Conservation (phyloP, 805 yeast genomes). For the Nakazawaea ishiwadae region DNA sequence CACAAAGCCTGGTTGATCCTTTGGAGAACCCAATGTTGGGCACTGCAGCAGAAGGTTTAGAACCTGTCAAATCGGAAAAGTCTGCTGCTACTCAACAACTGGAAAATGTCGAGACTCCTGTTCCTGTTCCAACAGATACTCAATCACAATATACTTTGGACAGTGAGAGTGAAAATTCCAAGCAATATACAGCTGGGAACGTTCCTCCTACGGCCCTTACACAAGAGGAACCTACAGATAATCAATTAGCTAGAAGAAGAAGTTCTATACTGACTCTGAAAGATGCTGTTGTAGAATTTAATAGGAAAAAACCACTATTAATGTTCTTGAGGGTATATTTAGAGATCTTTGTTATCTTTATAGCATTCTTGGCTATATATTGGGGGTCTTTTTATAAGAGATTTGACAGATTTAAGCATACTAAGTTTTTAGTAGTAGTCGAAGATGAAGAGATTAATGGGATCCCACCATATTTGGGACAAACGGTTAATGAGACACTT, state of each 20-base stretch:
- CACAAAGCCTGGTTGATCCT: conserved; percentile 4
- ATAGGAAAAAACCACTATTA: conserved; percentile 6
- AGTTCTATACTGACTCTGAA: neutral
- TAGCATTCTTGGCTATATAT: conserved; percentile 32
- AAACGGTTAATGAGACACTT: conserved; percentile 21
- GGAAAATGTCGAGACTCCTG: neutral
- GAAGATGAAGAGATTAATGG: conserved; percentile 27
- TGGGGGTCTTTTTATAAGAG: conserved; percentile 45
- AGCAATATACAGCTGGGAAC: neutral
- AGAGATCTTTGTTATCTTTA: conserved; percentile 17
- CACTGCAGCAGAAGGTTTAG: too few relatives aligned
- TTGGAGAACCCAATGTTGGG: too few relatives aligned
- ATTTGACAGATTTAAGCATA: conserved; percentile 22
- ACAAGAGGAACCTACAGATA: neutral
- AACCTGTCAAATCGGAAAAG: neutral
- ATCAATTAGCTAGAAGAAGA: neutral
- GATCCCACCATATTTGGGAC: conserved; percentile 24
- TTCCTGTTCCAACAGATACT: neutral
- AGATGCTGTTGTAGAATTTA: conserved; percentile 1
- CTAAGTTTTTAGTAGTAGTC: conserved; percentile 34
- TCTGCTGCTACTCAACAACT: neutral
- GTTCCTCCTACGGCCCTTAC: neutral
- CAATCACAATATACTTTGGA: neutral
- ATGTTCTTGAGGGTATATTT: conserved; percentile 16
- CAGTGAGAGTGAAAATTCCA: neutral